phyloP scores from a whole-genome alignment of 2,329 filamentous ascomycete genomes.

The Aspergillus sp. region DNA sequence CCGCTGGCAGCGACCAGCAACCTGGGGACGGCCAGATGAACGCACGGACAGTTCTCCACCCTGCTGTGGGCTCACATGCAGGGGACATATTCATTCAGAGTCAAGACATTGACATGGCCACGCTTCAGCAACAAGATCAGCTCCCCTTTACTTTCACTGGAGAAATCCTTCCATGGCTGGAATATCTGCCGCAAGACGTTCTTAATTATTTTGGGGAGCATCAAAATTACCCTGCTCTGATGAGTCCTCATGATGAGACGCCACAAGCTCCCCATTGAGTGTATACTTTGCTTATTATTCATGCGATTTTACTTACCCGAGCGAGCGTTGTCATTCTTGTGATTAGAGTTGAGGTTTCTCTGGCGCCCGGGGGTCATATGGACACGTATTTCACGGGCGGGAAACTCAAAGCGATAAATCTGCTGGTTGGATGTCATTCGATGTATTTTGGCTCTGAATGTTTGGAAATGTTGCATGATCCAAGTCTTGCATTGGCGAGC shows the following conservation, averaged over 20 bases:
- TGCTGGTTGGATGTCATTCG: background rate
- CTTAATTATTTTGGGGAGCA: slow-evolving; percentile 55
- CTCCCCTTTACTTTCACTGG: slow-evolving; percentile 49
- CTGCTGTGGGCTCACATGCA: slow-evolving; percentile 20
- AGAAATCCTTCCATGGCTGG: slow-evolving; percentile 72
- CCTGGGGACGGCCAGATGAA: slow-evolving; percentile 18
- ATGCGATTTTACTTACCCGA: slow-evolving; percentile 13
- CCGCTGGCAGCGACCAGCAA: slow-evolving; percentile 21
- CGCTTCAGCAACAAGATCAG: slow-evolving; percentile 50
- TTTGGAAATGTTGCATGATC: background rate
- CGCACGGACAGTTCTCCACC: slow-evolving; percentile 22
- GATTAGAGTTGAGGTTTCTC: slow-evolving; percentile 7
- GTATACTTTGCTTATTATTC: slow-evolving; percentile 1
- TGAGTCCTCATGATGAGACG: slow-evolving; percentile 32
- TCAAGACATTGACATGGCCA: slow-evolving; percentile 74
- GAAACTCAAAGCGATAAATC: background rate
- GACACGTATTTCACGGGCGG: background rate
- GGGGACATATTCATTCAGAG: slow-evolving; percentile 68
- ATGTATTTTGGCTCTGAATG: background rate
- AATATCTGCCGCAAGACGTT: slow-evolving; percentile 69
- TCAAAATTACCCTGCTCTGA: slow-evolving; percentile 32
- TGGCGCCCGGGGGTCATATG: slow-evolving; percentile 13
- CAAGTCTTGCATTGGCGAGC: background rate
- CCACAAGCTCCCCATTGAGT: slow-evolving; percentile 7
- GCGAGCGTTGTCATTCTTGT: slow-evolving; percentile 11